Base-by-base conservation (phyloP, 805 yeast species). In the Metschnikowia kofuensis region DNA sequence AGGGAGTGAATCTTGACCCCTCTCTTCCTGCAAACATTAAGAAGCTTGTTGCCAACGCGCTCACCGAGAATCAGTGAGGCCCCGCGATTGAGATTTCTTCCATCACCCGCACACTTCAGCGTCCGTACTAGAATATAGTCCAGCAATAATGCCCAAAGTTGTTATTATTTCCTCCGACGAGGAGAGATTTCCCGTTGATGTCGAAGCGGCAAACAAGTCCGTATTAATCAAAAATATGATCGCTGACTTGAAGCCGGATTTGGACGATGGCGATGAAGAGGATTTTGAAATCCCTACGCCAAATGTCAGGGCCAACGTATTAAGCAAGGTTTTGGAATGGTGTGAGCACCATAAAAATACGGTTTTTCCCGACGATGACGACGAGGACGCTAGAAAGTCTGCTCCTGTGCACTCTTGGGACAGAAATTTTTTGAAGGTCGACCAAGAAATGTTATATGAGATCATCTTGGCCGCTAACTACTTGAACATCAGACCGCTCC, bases 351-450 rank as follows among this genome's bases (percentile, higher is more conserved):
- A 92, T 74, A 87, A 85, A 66, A 90, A 88, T 64, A 79, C 87
- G 9, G 75, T 75, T 15, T 84, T 84, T 68, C 87, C 88, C 15
- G 89, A 84, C 53, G 83, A 79, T 42, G 91, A 85, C 46, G 96
- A 89, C 54, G 91, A 86, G 46, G 96, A 89, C 57, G 80, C 88
- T 26, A 83, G 87, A 65, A 88, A 87, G 64, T 78, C 92, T n/a
- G 89, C 90, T 2, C 97, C 96, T 4, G 89, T 92, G 44, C 92
- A 87, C 53, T 90, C 90, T 41, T 92, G 98, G 98, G 98, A 92
- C 70, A 87, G 88, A 67, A 89, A 87, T 67, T 92, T 91, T 67
- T 78, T 92, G 59, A 87, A 88, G 63, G 97, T 92, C 35, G 98
- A 92, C 69, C 98, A 86, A 63, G 92, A 86, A 58, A 86, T 86